Evolutionary conservation across 805 yeast genomes (phyloP).

Genomic region (Ogataea haglerorum): DNA sequence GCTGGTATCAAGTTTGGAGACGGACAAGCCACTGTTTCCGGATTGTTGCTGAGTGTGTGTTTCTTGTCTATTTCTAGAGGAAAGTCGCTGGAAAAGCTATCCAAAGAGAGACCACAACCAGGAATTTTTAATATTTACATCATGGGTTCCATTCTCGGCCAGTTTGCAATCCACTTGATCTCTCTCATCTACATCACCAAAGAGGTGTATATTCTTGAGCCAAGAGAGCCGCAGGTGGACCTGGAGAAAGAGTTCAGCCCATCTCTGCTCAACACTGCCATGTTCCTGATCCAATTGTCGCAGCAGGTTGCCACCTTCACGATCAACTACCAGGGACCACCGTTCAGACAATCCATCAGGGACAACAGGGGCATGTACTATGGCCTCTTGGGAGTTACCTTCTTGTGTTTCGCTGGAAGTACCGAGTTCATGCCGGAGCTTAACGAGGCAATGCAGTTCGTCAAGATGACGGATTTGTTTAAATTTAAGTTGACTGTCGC

Average conservation of each 20-base stretch:
- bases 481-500: conserved; percentile 72
- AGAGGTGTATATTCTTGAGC: conserved; percentile 84
- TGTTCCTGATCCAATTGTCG: conserved; percentile 88
- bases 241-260: conserved; percentile 86
- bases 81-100: conserved; percentile 80
- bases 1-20: conserved; percentile 99
- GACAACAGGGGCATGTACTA: conserved; percentile 97
- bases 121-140: conserved; percentile 94
- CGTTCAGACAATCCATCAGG: conserved; percentile 85
- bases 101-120: conserved; percentile 94
- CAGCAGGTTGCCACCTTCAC: conserved; percentile 98
- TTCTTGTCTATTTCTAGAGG: conserved; percentile 95
- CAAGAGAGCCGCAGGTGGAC: conserved; percentile 87
- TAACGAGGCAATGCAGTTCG: conserved; percentile 88
- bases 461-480: conserved; percentile 74
- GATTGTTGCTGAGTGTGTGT: conserved; percentile 86
- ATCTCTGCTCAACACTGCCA: conserved; percentile 91
- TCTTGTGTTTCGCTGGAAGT: conserved; percentile 82
- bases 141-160: conserved; percentile 97
- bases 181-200: conserved; percentile 78
- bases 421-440: conserved; percentile 94
- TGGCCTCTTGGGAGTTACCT: conserved; percentile 89
- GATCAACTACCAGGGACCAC: conserved; percentile 95
- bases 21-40: conserved; percentile 97
- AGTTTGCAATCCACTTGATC: conserved; percentile 86